phyloP scores from a whole-genome alignment of 75 land plant genomes.

The Picea glauca region DNA sequence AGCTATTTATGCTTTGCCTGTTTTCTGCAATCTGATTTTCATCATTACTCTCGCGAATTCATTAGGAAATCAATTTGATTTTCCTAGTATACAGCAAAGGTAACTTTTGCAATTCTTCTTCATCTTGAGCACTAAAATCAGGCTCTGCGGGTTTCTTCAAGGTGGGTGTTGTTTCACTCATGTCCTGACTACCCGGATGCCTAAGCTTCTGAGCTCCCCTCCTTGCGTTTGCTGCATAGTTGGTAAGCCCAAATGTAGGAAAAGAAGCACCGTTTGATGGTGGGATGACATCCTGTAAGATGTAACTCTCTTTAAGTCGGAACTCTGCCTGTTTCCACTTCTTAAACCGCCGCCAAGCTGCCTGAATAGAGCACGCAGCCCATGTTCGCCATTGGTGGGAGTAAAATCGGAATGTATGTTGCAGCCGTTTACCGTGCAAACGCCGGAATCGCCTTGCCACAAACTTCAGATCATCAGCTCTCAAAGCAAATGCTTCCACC shows the following conservation, averaged over 20 bases:
- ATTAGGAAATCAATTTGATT: not conserved
- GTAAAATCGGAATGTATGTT: too few species aligned
- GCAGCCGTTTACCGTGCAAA: too few species aligned
- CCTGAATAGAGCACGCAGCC: slow-evolving; percentile 84
- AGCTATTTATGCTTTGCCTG: not conserved
- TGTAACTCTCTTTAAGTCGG: slow-evolving; percentile 16
- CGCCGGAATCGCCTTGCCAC: too few species aligned
- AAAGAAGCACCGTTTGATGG: slow-evolving; percentile 12
- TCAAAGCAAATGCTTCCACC: too few species aligned
- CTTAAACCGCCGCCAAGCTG: slow-evolving; percentile 75
- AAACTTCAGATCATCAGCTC: too few species aligned
- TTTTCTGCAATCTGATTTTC: not conserved
- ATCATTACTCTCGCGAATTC: not conserved
- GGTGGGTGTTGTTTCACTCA: not conserved
- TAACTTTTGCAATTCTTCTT: not conserved
- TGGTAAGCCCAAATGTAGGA: slow-evolving; percentile 34
- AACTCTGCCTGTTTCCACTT: slow-evolving; percentile 36
- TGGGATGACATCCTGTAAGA: not conserved
- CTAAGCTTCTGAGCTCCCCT: slow-evolving; percentile 25
- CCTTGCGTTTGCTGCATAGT: slow-evolving; percentile 27
- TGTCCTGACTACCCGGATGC: not conserved
- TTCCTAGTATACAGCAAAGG: too few species aligned
- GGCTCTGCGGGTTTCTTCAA: slow-evolving; percentile 69
- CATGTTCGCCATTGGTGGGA: slow-evolving; percentile 89
- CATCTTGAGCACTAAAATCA: slow-evolving; percentile 53